Percentiles rank a stretch among this genome's conserved stretches.
Evolutionary conservation across 371 early-diverging fungal genomes (phyloP).

Genomic region (Lichtheimia ramosa): DNA sequence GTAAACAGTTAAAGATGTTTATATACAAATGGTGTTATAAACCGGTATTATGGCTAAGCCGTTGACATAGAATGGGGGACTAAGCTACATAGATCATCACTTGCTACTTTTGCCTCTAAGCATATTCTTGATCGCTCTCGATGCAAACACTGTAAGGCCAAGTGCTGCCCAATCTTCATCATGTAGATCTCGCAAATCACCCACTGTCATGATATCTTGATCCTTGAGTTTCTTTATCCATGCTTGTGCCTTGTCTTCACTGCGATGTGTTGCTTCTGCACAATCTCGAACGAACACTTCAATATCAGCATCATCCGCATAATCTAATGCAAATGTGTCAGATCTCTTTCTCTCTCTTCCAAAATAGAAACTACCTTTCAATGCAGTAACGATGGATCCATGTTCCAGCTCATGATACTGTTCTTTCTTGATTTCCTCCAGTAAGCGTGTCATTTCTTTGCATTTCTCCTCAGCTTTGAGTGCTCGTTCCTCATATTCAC

Average conservation of each 20-base stretch:
- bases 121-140: constrained; percentile 82
- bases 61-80: no score
- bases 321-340: constrained; percentile 33
- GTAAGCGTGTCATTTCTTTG: constrained; percentile 27
- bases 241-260: constrained; percentile 74
- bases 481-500: constrained; percentile 37
- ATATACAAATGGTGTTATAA: no score
- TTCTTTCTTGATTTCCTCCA: constrained; percentile 29
- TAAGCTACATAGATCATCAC: no score
- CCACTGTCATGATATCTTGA: constrained; percentile 84
- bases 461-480: constrained; percentile 35
- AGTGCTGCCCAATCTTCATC: constrained; percentile 81
- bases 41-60: no score
- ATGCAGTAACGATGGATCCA: not conserved
- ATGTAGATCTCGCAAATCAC: constrained; percentile 75
- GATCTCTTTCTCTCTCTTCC: not conserved
- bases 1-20: no score
- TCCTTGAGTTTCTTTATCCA: constrained; percentile 72
- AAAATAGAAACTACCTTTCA: not conserved
- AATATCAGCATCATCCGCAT: constrained; percentile 64
- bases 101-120: constrained; percentile 31
- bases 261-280: constrained; percentile 67
- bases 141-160: constrained; percentile 87
- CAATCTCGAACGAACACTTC: constrained; percentile 73
- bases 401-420: not conserved